phyloP scores from a whole-genome alignment of 2,329 filamentous ascomycete species.

The Nemania sp. region DNA sequence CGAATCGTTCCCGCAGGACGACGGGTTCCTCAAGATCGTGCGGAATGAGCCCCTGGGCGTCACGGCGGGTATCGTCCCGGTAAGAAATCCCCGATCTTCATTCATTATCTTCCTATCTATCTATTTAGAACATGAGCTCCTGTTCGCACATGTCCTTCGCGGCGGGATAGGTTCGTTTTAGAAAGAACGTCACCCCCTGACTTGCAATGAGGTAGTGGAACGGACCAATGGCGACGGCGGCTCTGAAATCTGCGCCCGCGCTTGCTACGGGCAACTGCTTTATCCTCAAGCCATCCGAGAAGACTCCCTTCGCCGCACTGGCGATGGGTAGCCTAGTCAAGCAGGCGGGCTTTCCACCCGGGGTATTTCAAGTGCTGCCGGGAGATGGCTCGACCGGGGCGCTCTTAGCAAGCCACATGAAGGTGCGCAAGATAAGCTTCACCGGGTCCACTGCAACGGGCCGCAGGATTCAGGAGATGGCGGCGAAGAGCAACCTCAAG shows the following conservation, averaged over 20 bases:
- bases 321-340: constrained; percentile 33
- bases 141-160: too few relatives aligned
- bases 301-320: constrained; percentile 38
- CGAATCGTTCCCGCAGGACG: constrained; percentile 23
- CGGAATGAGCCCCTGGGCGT: constrained; percentile 25
- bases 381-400: constrained; percentile 25
- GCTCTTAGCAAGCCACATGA: constrained; percentile 26
- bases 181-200: too few relatives aligned
- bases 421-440: constrained; percentile 26
- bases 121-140: too few relatives aligned
- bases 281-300: constrained; percentile 46
- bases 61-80: constrained; percentile 22
- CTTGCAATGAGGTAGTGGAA: constrained; percentile 33
- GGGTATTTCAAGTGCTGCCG: constrained; percentile 44
- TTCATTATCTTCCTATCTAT: background rate
- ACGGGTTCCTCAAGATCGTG: constrained; percentile 26
- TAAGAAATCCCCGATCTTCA: background rate
- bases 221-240: constrained; percentile 42
- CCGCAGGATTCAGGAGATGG: constrained; percentile 46
- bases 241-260: constrained; percentile 44
- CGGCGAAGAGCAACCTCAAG: constrained; percentile 29
- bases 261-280: constrained; percentile 45
- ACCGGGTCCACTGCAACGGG: constrained; percentile 44
- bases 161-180: too few relatives aligned
- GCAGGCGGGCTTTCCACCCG: constrained; percentile 45